Conservation (phyloP, 1,284 basidiomycete species). For the Hymenochaete sp. region DNA sequence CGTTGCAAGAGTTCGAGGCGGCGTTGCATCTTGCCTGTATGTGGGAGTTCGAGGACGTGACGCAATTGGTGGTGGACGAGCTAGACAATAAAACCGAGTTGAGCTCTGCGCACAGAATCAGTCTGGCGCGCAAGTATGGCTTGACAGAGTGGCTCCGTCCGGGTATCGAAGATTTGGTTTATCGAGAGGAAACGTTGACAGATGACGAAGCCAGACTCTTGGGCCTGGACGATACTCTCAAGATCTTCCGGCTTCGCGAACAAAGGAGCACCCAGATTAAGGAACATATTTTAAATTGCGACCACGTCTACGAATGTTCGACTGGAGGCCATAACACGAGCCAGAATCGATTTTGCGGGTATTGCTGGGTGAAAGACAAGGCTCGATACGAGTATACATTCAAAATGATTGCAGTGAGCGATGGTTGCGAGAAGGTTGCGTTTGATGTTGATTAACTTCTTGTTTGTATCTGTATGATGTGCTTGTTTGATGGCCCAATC, state of each 20-base stretch:
- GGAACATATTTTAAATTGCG: neutral
- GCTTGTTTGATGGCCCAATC: too few relatives aligned
- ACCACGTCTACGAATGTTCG: neutral
- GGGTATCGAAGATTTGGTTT: conserved; percentile 1
- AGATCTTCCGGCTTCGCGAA: conserved; percentile 5
- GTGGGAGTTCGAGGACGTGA: conserved; percentile 11
- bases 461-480: too few relatives aligned
- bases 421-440: too few relatives aligned
- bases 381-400: too few relatives aligned
- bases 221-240: conserved; percentile 3
- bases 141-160: conserved; percentile 3
- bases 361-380: too few relatives aligned
- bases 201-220: conserved; percentile 2
- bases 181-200: neutral
- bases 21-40: conserved; percentile 3
- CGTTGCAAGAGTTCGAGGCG: neutral
- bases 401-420: too few relatives aligned
- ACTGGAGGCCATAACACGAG: too few relatives aligned
- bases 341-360: too few relatives aligned
- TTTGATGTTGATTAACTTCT: too few relatives aligned
- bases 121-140: conserved; percentile 7
- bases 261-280: neutral
- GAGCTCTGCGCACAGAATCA: too few relatives aligned
- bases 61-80: neutral
- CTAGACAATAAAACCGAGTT: too few relatives aligned